A percentile compares a stretch with the other conserved stretches of the same genome.
Conservation (phyloP, 129 eudicot genomes). For the Pseudognaphalium luteoalbum region DNA sequence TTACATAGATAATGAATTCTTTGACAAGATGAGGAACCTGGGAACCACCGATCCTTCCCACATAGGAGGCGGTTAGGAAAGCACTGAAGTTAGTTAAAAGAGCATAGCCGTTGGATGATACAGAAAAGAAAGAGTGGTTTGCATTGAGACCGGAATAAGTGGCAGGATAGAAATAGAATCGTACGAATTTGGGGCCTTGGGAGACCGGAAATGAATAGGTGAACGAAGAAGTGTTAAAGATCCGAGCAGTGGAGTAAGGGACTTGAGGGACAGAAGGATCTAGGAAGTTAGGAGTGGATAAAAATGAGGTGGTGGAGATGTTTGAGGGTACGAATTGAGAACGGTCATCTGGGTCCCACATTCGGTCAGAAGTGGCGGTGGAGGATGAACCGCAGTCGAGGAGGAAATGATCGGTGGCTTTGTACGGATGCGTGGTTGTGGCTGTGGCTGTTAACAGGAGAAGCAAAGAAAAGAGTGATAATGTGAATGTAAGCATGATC, state of each 20-base stretch:
- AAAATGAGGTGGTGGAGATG: conserved; percentile 12
- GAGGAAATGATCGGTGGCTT: conserved; percentile 27
- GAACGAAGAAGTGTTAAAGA: conserved; percentile 43
- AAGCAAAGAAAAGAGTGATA: conserved; percentile 4
- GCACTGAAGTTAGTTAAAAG: conserved; percentile 52
- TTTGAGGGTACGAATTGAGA: conserved; percentile 29
- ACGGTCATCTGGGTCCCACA: conserved; percentile 37
- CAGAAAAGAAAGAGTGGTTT: conserved; percentile 34
- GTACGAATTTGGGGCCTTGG: conserved; percentile 52
- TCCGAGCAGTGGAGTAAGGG: conserved; percentile 45
- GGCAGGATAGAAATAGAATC: conserved; percentile 60
- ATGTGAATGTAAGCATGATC: conserved; percentile 28
- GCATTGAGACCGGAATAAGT: conserved; percentile 24
- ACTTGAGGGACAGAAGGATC: conserved; percentile 10
- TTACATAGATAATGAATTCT: conserved; percentile 38
- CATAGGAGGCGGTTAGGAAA: conserved; percentile 30
- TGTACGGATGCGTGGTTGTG: conserved; percentile 23
- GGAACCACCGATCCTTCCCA: not conserved
- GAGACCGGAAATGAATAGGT: conserved; percentile 46
- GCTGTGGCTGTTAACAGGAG: conserved; percentile 11
- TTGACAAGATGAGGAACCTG: conserved; percentile 22
- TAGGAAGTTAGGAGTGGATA: conserved; percentile 5
- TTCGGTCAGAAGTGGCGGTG: conserved; percentile 1
- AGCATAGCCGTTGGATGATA: conserved; percentile 35
- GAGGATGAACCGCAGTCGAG: conserved; percentile 40